Base-by-base conservation (phyloP, 2,329 filamentous ascomycete genomes). In the Volutella citrinella region DNA sequence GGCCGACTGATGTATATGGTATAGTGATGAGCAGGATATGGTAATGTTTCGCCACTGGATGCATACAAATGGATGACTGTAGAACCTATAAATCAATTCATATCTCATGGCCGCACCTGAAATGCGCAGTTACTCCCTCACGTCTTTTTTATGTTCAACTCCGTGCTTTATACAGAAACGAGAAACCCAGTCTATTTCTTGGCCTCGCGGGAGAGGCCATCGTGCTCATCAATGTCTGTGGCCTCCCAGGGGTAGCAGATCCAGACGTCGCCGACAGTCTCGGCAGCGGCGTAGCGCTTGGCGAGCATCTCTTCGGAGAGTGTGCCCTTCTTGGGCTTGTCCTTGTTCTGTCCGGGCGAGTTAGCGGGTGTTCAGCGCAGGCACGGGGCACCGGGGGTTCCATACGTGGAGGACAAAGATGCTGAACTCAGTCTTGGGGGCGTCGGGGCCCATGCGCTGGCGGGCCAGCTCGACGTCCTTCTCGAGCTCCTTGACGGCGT, bases 191-290 rank as follows among this genome's bases (percentile, higher is more conserved):
- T n/a, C n/a, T n/a, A n/a, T n/a, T 40, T 34, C 34, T 48, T 47
- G 31, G 59, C 48, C 49, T 69, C 63, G 51, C 70, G 63, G 43
- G 68, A 68, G 13, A 82, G 60, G 40, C 69, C 65, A 65, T 97
- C 91, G 61, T 96, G 91, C 74, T 90, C 87, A 18, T 95, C 88
- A 57, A 97, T 96, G 60, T 96, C 87, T 20, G 68, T 84, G 26
- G 93, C 93, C 70, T 97, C 93, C 93, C 93, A 98, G 12, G 93
- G 93, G 68, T 98, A 98, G 75, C 88, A 94, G 61, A 97, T 97
- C 93, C 93, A 98, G 48, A 89, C 83, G 65, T 98, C 91, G n/a
- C 77, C 78, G 19, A 94, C 86, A 6, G 91, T 97, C 57, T 84
- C 73, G 15, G 93, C 88, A 15, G 93, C 93, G 49, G 85, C 65